These are phyloP conservation scores for Arthrinium puccinioides DNA, from an alignment of 2,329 filamentous ascomycete species.

Conservation along the genomic window DNA sequence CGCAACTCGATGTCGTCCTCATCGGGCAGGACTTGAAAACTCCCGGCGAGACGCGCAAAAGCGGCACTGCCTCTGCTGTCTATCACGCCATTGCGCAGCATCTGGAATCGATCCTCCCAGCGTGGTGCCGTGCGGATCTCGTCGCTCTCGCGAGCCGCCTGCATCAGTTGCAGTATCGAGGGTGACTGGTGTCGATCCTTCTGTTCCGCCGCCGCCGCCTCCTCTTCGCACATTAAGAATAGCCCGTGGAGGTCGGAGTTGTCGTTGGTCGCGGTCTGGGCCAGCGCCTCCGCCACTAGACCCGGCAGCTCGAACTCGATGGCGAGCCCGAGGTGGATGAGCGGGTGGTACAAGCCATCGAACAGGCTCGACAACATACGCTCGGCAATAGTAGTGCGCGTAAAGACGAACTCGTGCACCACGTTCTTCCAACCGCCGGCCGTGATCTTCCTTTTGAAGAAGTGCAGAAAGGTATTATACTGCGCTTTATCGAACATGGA, in stretches of 20 bases:
- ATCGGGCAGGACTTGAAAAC: constrained; percentile 33
- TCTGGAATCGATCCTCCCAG: constrained; percentile 12
- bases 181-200: background rate
- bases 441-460: constrained; percentile 56
- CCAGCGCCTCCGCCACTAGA: constrained; percentile 60
- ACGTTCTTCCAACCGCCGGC: constrained; percentile 40
- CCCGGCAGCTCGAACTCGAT: constrained; percentile 61
- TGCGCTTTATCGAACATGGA: constrained; percentile 6
- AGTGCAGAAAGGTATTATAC: constrained; percentile 56
- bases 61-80: constrained; percentile 48
- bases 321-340: constrained; percentile 65
- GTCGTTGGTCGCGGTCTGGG: constrained; percentile 53
- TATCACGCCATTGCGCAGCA: constrained; percentile 58
- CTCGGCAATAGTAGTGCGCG: constrained; percentile 46
- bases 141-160: constrained; percentile 30
- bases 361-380: constrained; percentile 43
- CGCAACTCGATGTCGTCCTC: constrained; percentile 30
- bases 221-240: background rate
- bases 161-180: constrained; percentile 12
- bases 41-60: constrained; percentile 47
- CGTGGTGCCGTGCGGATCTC: constrained; percentile 41
- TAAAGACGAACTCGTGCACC: constrained; percentile 55
- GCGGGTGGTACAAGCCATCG: constrained; percentile 54
- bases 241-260: background rate
- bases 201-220: too few species aligned